phyloP scores from a whole-genome alignment of 345 rosid genomes.

The Salix exigua region DNA sequence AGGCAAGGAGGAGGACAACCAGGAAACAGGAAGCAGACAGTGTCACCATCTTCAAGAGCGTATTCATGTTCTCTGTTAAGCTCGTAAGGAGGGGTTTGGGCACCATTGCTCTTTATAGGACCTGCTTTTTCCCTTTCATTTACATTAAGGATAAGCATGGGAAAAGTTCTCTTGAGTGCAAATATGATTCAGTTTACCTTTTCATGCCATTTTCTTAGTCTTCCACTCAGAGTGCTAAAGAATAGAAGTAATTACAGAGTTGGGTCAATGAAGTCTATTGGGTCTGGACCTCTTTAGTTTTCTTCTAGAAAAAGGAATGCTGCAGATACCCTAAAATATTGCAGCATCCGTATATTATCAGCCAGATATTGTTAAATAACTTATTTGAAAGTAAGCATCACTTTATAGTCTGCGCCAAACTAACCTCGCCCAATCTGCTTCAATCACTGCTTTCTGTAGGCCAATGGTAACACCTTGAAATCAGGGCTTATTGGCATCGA shows the following conservation, averaged over 20 bases:
- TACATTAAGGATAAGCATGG: constrained; percentile 2
- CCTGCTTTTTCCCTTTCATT: not conserved
- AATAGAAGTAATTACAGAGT: not conserved
- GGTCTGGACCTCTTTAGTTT: not conserved
- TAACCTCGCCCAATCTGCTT: no score
- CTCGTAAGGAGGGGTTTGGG: not conserved
- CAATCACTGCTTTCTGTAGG: no score
- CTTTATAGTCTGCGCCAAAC: no score
- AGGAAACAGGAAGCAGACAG: constrained; percentile 11
- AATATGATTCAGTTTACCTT: constrained; percentile 3
- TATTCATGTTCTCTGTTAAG: not conserved
- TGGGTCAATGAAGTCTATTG: not conserved
- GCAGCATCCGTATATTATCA: no score
- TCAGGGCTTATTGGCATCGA: no score
- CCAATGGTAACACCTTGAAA: no score
- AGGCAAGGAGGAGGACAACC: constrained; percentile 14
- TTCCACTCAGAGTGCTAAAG: not conserved
- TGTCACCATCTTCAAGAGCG: constrained; percentile 18
- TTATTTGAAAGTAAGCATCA: no score
- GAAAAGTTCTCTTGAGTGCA: not conserved
- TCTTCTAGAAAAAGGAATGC: not conserved
- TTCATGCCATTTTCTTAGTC: not conserved
- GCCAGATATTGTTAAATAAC: no score
- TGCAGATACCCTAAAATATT: not conserved
- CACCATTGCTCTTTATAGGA: not conserved